Evolutionary conservation across 768 basidiomycete genomes (phyloP), one percentile per base, ranked within the genome.

Genomic region (Bullera alba): DNA sequence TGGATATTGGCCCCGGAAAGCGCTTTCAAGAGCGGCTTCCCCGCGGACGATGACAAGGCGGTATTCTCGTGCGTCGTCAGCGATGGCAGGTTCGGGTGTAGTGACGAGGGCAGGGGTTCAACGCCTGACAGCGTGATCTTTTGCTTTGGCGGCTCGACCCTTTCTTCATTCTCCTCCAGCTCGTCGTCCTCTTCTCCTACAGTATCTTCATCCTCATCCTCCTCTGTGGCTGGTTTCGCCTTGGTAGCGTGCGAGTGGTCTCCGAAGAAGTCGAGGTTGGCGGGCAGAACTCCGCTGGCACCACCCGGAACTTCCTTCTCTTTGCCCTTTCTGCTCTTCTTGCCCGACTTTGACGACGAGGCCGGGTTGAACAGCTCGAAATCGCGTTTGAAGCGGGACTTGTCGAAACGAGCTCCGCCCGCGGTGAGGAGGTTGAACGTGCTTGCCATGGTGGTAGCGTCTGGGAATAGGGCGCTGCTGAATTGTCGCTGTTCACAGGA

Each of bases 221-320:
- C n/a, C 56, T 75, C 29, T 30, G 42, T 17, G 42, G 42, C 37
- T 32, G 60, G 45, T 34, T 51, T 32, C 42, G 19, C 54, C 46
- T 28, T 38, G 22, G 7, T 29, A 55, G 15, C 51, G 38, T 17
- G 58, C 58, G 55, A 79, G 55, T 81, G 78, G 2, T 85, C 83
- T 54, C 88, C 89, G 75, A 96, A 97, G 72, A 93, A 92, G 70
- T 97, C 89, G 5, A 96, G 78, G 86, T 90, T 38, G 14, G 91
- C 78, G 50, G 79, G 80, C 7, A 65, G 49, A 15, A 54, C 29
- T 2, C 38, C 54, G 19, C 32, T 16, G 5, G 42, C 14, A 5
- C 22, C 0, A 14, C 19, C 38, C 5, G 45, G 28, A 2, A 39
- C 25, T 2, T 47, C 46, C 28, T 56, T 57, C 27, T 50, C 48